Conservation (phyloP, 306 rosid species). For the Fragaria iinumae region DNA sequence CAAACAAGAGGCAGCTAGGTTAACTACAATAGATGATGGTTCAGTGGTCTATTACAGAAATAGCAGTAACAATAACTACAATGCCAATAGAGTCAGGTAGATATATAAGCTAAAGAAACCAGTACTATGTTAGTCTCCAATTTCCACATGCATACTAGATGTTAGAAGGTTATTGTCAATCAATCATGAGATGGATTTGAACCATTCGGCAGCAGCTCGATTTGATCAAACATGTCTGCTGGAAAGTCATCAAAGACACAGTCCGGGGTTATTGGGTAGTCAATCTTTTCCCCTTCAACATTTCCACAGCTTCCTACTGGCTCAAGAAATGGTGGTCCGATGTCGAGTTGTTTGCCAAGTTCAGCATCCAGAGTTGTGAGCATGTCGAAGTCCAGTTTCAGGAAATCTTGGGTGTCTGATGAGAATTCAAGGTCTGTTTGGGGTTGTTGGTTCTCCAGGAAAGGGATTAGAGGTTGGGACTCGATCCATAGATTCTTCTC, state of each 20-base stretch:
- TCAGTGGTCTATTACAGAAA: conserved; percentile 15
- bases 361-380: conserved; percentile 41
- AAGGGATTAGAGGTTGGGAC: conserved; percentile 22
- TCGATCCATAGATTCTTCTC: conserved; percentile 36
- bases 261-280: conserved; percentile 28
- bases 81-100: conserved; percentile 7
- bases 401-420: conserved; percentile 42
- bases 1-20: not conserved
- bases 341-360: conserved; percentile 35
- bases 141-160: not conserved
- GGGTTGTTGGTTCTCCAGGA: conserved; percentile 40
- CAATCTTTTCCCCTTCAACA: conserved; percentile 31
- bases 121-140: not conserved
- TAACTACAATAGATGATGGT: not conserved
- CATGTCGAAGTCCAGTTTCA: conserved; percentile 40
- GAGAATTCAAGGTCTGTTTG: conserved; percentile 44
- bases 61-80: conserved; percentile 5
- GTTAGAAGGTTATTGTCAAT: conserved; percentile 8
- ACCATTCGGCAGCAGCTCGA: conserved; percentile 35
- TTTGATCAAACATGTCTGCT: conserved; percentile 54
- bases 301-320: conserved; percentile 39
- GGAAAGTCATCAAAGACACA: conserved; percentile 77
- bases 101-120: not conserved
- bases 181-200: conserved; percentile 37
- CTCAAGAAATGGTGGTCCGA: conserved; percentile 42